Base-by-base conservation (phyloP, 352 stramenopile species). In the Phytophthora hibernalis region DNA sequence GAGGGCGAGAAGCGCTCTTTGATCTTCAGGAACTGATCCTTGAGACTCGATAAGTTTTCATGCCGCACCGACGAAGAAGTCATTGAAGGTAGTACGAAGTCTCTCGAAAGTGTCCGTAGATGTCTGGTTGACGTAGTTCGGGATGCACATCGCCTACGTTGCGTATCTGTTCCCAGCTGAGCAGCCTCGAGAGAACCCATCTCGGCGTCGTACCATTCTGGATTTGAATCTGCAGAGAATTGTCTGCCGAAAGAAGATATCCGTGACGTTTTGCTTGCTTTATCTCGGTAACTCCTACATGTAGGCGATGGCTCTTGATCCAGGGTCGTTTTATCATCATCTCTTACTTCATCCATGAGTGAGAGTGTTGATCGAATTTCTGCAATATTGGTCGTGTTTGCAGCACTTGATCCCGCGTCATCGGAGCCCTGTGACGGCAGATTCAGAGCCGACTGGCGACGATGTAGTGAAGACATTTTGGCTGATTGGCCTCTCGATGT, bases 11-110 rank as follows among this genome's bases (percentile, higher is more conserved):
- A 93, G 15, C 81, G 76, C 37, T 93, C 83, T 54, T 91, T 91
- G 57, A 93, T 90, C 61, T 84, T 87, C 37, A 92, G 79, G 26
- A 93, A 93, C 44, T 93, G 85, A 38, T 93, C 85, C 26, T 89
- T 90, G 7, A 93, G 68, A 48, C 77, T 88, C n/a, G 78, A 83
- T 61, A 85, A 90, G 48, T 85, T 90, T 42, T 90, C 83, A 35
- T 90, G 80, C 4, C 72, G 54, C 2, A 87, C 56, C 1, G 72
- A 72, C 5, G 79, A 87, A 44, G 69, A 45, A 7, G 77, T 61
- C n/a, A 74, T 49, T 12, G 77, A 76, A 9, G 68, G 74, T 16
- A 91, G 60, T n/a, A 83, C 68, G 62, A 91, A 91, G 38, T 90
- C 83, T 43, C 80, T 70, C 13, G 73, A 74, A 7, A 88, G 68